phyloP scores from a whole-genome alignment of 257 asterid genomes.

The Plectranthus barbatus region DNA sequence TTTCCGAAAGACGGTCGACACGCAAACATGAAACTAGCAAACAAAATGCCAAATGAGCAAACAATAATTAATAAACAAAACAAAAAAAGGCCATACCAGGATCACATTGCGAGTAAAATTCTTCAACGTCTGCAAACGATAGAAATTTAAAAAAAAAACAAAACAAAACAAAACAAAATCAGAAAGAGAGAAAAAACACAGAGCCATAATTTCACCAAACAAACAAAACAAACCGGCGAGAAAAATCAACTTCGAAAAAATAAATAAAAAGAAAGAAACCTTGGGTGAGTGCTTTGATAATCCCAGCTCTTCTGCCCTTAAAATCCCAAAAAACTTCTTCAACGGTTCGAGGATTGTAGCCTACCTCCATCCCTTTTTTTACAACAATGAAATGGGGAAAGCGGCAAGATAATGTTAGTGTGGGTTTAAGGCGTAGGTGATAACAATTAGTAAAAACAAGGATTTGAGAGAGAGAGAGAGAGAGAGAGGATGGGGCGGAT shows the following conservation, averaged over 20 bases:
- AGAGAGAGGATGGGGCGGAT: constrained; percentile 24
- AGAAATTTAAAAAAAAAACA: neutral
- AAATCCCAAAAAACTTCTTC: constrained; percentile 49
- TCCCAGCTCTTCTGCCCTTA: constrained; percentile 44
- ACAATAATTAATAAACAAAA: too few relatives aligned
- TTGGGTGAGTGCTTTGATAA: constrained; percentile 49
- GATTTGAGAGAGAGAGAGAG: neutral
- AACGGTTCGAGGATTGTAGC: constrained; percentile 39
- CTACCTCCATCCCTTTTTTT: constrained; percentile 22
- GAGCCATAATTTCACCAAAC: neutral
- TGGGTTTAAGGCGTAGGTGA: constrained; percentile 19
- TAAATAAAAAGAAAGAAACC: constrained; percentile 18
- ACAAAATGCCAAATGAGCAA: neutral
- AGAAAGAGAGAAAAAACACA: neutral
- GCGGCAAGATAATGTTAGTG: neutral
- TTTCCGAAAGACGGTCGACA: neutral
- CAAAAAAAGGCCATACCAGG: constrained; percentile 27
- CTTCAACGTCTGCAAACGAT: constrained; percentile 38
- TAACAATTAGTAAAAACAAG: neutral
- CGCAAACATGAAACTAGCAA: constrained; percentile 9
- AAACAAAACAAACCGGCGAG: neutral
- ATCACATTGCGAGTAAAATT: constrained; percentile 44
- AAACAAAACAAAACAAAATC: neutral
- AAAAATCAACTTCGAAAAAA: neutral
- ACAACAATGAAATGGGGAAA: neutral